Evolutionary conservation across 306 rosid genomes (phyloP), one percentile per base, ranked within the genome.

Genomic region (Dalbergia cochinchinensis): DNA sequence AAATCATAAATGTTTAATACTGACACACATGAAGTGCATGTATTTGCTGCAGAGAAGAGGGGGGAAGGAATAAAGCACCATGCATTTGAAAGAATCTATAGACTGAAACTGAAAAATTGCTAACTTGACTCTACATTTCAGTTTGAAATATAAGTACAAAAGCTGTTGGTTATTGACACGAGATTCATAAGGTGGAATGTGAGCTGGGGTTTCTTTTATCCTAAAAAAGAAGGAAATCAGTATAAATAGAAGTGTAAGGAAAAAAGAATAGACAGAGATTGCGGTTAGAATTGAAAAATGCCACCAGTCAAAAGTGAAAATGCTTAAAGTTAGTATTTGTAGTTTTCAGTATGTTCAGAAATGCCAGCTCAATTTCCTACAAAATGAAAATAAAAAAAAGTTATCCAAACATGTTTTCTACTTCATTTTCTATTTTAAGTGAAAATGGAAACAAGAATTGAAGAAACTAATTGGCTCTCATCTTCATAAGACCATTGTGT

Each of bases 151-250:
- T 47, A 51, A 53, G 47, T 35, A 54, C 14, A 70, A 74, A 60
- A 63, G 5, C 19, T 45, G 67, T 70, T 42, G 69, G 64, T n/a
- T 70, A 39, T 54, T 48, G 26, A 54, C 64, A 1, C 44, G 15
- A 61, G 16, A 78, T 48, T 11, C 54, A 26, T 26, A 26, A 26
- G 31, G 31, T 77, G 70, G 65, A 77, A 54, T 60, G 42, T 42
- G 55, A 83, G 34, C 63, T 34, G 70, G 50, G 34, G 34, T 69
- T 78, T 47, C 51, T 81, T 71, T 82, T 4, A 42, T 80, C 47
- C 31, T 26, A 26, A 26, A 2, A 22, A 26, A 26, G 31, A 26
- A 51, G 58, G 16, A 15, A 51, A 51, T 51, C 18, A 13, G 19
- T 15, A 16, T n/a, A 54, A 54, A 54, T 54, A 54, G 20, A 54